Conservation (phyloP, 306 rosid genomes). For the Abrus precatorius region DNA sequence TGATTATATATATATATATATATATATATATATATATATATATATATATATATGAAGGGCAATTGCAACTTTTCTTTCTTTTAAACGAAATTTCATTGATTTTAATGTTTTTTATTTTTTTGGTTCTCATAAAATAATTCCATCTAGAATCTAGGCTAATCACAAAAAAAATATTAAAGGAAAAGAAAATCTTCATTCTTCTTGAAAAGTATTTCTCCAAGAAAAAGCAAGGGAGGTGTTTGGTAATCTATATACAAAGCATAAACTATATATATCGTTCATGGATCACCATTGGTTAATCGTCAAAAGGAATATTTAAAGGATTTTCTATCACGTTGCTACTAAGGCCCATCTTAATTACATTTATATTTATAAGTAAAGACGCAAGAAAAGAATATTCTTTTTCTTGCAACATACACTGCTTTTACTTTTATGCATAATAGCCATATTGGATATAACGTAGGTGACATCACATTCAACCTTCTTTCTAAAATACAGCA, state of each 20-base stretch:
- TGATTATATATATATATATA: too few species aligned
- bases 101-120: neutral
- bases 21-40: too few species aligned
- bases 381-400: slow-evolving; percentile 46
- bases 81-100: neutral
- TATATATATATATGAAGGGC: neutral
- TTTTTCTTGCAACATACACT: slow-evolving; percentile 38
- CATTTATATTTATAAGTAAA: neutral
- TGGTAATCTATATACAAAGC: neutral
- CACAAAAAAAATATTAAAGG: neutral
- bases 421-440: neutral
- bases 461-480: neutral
- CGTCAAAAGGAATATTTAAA: slow-evolving; percentile 21
- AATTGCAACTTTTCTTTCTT: neutral
- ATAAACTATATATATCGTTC: neutral
- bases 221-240: slow-evolving; percentile 30
- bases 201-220: slow-evolving; percentile 39
- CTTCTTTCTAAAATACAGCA: neutral
- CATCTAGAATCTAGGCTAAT: neutral
- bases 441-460: neutral
- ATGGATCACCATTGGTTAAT: neutral
- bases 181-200: slow-evolving; percentile 16
- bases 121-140: neutral
- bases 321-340: neutral
- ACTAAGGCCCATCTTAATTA: neutral